Evolutionary conservation across 768 basidiomycete genomes (phyloP).

Genomic region (Sarcodon aspratus): DNA sequence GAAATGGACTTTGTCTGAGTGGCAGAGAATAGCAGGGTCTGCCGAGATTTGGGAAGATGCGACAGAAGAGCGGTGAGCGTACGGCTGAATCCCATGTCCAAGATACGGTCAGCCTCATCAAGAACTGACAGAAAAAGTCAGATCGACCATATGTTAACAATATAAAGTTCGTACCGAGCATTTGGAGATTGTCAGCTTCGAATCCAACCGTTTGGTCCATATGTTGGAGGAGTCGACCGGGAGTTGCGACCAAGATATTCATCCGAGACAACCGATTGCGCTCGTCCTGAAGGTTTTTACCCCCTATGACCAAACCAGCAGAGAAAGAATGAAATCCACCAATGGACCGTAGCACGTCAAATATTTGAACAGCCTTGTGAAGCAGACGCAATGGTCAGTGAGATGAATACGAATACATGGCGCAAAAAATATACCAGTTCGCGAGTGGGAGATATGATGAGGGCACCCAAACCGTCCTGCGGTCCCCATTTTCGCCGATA

Average conservation of each 20-base stretch:
- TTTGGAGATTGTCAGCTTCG: constrained; percentile 81
- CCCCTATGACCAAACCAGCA: constrained; percentile 91
- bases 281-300: constrained; percentile 92
- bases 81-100: constrained; percentile 92
- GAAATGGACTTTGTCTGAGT: constrained; percentile 87
- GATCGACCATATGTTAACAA: neutral
- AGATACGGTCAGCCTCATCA: constrained; percentile 93
- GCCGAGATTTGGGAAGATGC: constrained; percentile 84
- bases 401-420: neutral
- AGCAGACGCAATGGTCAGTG: neutral
- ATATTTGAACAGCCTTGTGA: constrained; percentile 94
- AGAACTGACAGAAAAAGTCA: constrained; percentile 42
- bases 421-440: constrained; percentile 54
- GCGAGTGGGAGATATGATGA: constrained; percentile 89
- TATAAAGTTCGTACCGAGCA: constrained; percentile 52
- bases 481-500: constrained; percentile 62
- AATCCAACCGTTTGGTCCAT: constrained; percentile 98
- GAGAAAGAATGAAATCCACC: constrained; percentile 88
- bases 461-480: constrained; percentile 69
- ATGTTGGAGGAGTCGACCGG: constrained; percentile 89
- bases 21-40: constrained; percentile 94
- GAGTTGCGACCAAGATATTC: constrained; percentile 99
- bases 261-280: constrained; percentile 78
- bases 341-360: constrained; percentile 88
- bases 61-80: constrained; percentile 85